phyloP scores from a whole-genome alignment of 768 basidiomycete species.

The Boletus coccyginus region DNA sequence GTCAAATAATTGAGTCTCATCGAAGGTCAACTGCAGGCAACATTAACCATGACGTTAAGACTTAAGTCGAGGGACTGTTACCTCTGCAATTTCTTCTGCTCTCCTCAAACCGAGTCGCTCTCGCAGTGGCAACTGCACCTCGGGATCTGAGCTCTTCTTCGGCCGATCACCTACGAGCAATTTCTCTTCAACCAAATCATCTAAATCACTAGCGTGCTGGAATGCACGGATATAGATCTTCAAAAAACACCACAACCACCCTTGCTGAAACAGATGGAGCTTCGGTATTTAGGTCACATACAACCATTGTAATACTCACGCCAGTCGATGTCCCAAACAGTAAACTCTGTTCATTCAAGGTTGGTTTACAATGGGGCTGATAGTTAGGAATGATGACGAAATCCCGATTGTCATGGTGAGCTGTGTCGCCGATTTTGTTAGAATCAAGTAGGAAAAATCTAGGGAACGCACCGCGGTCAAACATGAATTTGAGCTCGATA shows the following conservation, averaged over 20 bases:
- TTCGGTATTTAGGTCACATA: background rate
- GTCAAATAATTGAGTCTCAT: conserved; percentile 56
- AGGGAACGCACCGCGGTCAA: conserved; percentile 58
- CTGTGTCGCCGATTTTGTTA: conserved; percentile 35
- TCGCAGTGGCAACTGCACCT: conserved; percentile 48
- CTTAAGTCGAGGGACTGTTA: conserved; percentile 21
- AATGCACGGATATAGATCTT: conserved; percentile 76
- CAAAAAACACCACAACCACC: conserved; percentile 72
- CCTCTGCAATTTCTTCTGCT: conserved; percentile 55
- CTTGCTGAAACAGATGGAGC: conserved; percentile 40
- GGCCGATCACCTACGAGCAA: conserved; percentile 78
- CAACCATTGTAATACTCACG: conserved; percentile 39
- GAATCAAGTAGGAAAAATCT: background rate
- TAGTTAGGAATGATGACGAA: conserved; percentile 75
- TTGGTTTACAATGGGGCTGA: conserved; percentile 53
- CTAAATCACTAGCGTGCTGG: conserved; percentile 76
- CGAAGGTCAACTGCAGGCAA: conserved; percentile 54
- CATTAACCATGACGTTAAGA: conserved; percentile 3
- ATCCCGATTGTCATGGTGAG: conserved; percentile 86
- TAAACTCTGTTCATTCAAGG: conserved; percentile 65
- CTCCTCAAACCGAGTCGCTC: conserved; percentile 55
- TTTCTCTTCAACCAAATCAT: conserved; percentile 79
- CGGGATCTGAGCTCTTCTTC: conserved; percentile 53
- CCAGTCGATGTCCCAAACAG: conserved; percentile 63
- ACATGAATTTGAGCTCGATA: conserved; percentile 80